Base-by-base conservation (phyloP, 2,329 filamentous ascomycete species). In the Allantophomopsis cytisporea region DNA sequence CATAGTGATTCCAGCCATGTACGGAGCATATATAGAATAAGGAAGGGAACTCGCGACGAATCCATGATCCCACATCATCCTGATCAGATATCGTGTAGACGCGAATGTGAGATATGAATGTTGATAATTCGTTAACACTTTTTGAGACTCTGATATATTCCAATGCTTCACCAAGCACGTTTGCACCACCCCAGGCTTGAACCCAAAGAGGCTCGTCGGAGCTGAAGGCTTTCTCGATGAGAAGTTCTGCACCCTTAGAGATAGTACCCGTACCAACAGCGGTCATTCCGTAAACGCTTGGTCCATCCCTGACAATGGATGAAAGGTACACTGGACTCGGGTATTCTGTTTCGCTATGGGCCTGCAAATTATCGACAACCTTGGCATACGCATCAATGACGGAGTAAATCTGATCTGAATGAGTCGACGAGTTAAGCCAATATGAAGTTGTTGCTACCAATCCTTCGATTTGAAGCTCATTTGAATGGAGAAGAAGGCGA, bases 1-100 rank as follows among this genome's bases (percentile, higher is more conserved):
- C 61, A 43, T 76, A 78, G 36, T 68, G 58, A 45, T 69, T 69
- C 63, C 65, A 76, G 6, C 62, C 69, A 47, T 76, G 73, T 2
- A 74, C 52, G 0, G 72, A 45, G 76, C 73, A 6, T n/a, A n/a
- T n/a, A n/a, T n/a, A n/a, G n/a, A n/a, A n/a, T n/a, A n/a, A n/a
- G n/a, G n/a, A n/a, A n/a, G n/a, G n/a, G n/a, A n/a, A n/a, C n/a
- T n/a, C n/a, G n/a, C n/a, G n/a, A n/a, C n/a, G n/a, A n/a, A n/a
- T n/a, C n/a, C n/a, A n/a, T n/a, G n/a, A n/a, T n/a, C n/a, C n/a
- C n/a, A n/a, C n/a, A n/a, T n/a, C n/a, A n/a, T n/a, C n/a, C n/a
- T n/a, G n/a, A n/a, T n/a, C n/a, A n/a, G n/a, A n/a, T n/a, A n/a
- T n/a, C n/a, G 69, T 73, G 40, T 76, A 74, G 30, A 71, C 56